These are phyloP conservation scores for Suhomyces wounanorum DNA, from an alignment of 1,139 yeast species.

Conservation along the genomic window DNA sequence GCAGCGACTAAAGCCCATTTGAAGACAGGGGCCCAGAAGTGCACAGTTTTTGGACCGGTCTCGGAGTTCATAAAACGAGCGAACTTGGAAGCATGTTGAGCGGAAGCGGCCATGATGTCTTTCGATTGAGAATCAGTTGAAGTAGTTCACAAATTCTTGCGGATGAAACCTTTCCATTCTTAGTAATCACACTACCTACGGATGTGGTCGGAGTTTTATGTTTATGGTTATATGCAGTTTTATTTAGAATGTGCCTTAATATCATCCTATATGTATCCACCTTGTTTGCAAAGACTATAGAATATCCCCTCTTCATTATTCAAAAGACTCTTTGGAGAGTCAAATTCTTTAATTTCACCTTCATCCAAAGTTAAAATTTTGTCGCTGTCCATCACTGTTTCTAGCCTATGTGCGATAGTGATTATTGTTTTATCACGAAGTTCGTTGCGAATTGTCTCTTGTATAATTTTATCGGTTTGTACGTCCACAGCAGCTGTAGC, in stretches of 20 bases:
- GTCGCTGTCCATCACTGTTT: conserved; percentile 81
- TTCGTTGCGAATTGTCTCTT: conserved; percentile 66
- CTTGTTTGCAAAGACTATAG: conserved; percentile 53
- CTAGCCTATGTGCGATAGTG: conserved; percentile 81
- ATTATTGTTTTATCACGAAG: conserved; percentile 68
- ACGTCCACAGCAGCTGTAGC: conserved; percentile 88
- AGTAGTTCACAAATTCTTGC: not conserved
- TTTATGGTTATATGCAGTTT: not conserved
- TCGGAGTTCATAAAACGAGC: conserved; percentile 75
- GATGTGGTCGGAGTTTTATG: not conserved
- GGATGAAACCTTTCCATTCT: conserved; percentile 1
- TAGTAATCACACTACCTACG: conserved; percentile 7
- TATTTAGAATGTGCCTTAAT: too few species aligned
- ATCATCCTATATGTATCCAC: conserved; percentile 31
- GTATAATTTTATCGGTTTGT: conserved; percentile 74
- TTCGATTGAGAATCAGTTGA: not conserved
- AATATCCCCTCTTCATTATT: conserved; percentile 47
- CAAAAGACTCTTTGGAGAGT: conserved; percentile 55
- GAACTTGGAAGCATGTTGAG: conserved; percentile 60
- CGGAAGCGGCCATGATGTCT: conserved; percentile 42
- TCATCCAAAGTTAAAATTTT: conserved; percentile 66
- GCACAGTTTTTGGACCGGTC: conserved; percentile 94
- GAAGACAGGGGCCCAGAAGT: conserved; percentile 78
- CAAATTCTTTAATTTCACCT: conserved; percentile 73
- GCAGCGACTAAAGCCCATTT: conserved; percentile 92